These are phyloP conservation scores for Fusarium metavorans DNA, from an alignment of 2,329 filamentous ascomycete genomes.

Conservation along the genomic window DNA sequence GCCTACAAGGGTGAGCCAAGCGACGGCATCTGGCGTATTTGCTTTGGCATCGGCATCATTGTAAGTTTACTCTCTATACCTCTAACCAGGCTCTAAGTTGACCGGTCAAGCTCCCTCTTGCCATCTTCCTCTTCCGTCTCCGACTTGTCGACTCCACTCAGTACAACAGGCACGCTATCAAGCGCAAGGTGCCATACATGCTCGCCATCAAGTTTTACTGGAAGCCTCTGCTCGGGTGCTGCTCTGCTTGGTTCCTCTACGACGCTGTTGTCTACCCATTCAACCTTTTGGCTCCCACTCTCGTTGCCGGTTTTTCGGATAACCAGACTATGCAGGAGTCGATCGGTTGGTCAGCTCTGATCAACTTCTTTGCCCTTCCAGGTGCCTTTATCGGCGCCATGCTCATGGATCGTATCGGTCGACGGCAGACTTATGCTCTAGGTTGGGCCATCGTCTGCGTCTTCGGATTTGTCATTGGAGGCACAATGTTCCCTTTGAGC, in stretches of 20 bases:
- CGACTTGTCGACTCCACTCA: conserved; percentile 64
- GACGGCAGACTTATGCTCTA: conserved; percentile 64
- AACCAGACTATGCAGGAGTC: conserved; percentile 22
- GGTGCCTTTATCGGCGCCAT: conserved; percentile 63
- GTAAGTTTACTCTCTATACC: neutral
- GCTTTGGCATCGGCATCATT: conserved; percentile 61
- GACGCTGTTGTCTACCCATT: conserved; percentile 61
- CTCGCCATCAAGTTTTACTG: conserved; percentile 66
- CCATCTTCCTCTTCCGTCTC: conserved; percentile 68
- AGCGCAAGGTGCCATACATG: conserved; percentile 61
- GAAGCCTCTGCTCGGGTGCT: conserved; percentile 65
- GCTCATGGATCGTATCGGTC: conserved; percentile 60
- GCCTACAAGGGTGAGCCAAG: conserved; percentile 2
- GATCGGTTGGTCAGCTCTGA: conserved; percentile 53
- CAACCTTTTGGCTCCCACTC: conserved; percentile 53
- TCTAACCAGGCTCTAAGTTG: too few species aligned
- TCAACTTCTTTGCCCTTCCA: conserved; percentile 54
- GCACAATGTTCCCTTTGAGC: conserved; percentile 53
- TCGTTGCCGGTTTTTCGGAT: conserved; percentile 39
- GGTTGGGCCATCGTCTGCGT: conserved; percentile 62
- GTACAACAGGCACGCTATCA: conserved; percentile 65
- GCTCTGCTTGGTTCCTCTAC: conserved; percentile 67
- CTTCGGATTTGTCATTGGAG: conserved; percentile 64
- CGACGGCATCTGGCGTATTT: conserved; percentile 60
- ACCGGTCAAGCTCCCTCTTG: conserved; percentile 55